Percentiles rank a stretch among this genome's conserved stretches.
Conservation (phyloP, 2,329 filamentous ascomycete species). For the Orbilia brochopaga region DNA sequence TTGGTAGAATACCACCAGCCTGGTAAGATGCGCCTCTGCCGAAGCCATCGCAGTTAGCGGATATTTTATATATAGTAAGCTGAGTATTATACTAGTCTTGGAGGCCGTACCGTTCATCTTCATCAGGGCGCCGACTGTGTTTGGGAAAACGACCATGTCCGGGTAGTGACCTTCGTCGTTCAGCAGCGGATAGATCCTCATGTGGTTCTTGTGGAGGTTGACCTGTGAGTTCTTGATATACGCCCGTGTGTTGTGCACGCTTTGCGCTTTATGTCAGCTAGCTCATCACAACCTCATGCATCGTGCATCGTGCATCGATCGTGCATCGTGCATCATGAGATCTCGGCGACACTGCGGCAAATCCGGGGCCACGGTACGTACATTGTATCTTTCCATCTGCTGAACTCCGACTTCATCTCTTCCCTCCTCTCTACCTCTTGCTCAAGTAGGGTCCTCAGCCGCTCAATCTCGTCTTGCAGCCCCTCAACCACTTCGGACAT, state of each 20-base stretch:
- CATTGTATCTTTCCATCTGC: slow-evolving; percentile 39
- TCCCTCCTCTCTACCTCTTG: slow-evolving; percentile 36
- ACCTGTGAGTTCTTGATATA: slow-evolving; percentile 49
- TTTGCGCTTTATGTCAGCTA: background rate
- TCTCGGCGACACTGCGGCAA: background rate
- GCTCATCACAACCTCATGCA: background rate
- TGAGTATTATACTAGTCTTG: background rate
- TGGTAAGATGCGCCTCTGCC: slow-evolving; percentile 38
- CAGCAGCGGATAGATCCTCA: slow-evolving; percentile 47
- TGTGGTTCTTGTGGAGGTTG: slow-evolving; percentile 47
- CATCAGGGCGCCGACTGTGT: slow-evolving; percentile 43
- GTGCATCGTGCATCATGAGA: background rate
- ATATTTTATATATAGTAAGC: background rate
- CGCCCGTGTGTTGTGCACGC: slow-evolving; percentile 49
- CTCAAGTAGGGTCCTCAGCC: slow-evolving; percentile 31
- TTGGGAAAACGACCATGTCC: slow-evolving; percentile 45
- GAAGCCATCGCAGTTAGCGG: background rate
- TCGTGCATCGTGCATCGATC: no score
- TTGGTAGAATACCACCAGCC: slow-evolving; percentile 46
- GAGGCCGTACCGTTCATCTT: slow-evolving; percentile 45
- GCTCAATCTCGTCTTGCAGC: slow-evolving; percentile 45
- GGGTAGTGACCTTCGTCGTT: slow-evolving; percentile 43
- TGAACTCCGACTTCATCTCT: slow-evolving; percentile 32
- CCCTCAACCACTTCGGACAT: slow-evolving; percentile 46
- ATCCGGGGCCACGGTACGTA: slow-evolving; percentile 16